Evolutionary conservation across 148 eudicot species (phyloP).

Genomic region (Camellia japonica): DNA sequence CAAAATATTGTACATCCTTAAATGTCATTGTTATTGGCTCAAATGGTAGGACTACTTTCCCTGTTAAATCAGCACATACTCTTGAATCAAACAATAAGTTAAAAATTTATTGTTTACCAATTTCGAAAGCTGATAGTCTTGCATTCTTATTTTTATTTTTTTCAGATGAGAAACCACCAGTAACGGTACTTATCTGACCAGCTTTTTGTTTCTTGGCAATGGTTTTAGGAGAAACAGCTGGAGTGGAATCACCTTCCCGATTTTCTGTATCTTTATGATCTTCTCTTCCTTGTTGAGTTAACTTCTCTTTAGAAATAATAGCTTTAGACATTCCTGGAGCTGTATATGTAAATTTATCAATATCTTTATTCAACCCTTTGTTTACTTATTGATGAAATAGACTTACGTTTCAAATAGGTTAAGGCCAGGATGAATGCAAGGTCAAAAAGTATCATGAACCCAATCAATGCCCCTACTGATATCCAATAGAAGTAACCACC

Average conservation of each 20-base stretch:
- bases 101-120: not conserved
- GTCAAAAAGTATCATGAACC: conserved; percentile 33
- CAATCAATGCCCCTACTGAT: conserved; percentile 42
- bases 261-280: not conserved
- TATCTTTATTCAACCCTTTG: not conserved
- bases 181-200: conserved; percentile 7
- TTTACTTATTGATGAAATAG: not conserved
- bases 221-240: conserved; percentile 9
- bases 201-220: not conserved
- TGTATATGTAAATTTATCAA: conserved; percentile 1
- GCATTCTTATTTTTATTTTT: not conserved
- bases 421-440: conserved; percentile 38
- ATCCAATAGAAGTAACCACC: conserved; percentile 38
- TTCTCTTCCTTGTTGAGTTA: conserved; percentile 24
- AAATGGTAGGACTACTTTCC: conserved; percentile 28
- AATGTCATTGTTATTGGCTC: conserved; percentile 30
- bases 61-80: conserved; percentile 15
- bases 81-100: not conserved
- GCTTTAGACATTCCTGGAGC: conserved; percentile 44
- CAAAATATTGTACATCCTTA: conserved; percentile 32
- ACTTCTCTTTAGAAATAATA: conserved; percentile 42
- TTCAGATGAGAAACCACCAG: not conserved
- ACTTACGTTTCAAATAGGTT: conserved; percentile 38
- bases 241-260: not conserved
- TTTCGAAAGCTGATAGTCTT: not conserved